phyloP scores from a whole-genome alignment of 2,329 filamentous ascomycete species.

The Pseudogymnoascus sp. region DNA sequence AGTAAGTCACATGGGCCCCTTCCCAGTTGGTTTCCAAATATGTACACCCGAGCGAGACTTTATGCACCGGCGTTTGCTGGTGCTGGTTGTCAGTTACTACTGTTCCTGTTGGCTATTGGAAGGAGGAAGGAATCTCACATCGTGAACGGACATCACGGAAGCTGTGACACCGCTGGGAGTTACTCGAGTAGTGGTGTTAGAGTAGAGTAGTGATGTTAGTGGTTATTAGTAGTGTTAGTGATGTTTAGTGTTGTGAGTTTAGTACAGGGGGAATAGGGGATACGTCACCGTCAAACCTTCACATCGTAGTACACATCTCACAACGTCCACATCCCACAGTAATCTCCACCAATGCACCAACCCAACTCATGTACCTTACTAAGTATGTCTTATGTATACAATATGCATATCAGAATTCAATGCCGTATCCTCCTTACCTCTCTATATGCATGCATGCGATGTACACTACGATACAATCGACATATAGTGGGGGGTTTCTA shows the following conservation, averaged over 20 bases:
- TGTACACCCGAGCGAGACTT: background rate
- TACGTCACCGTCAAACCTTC: slow-evolving; percentile 3
- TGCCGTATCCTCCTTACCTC: background rate
- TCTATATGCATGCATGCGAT: background rate
- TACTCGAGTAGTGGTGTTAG: background rate
- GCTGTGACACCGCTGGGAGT: background rate
- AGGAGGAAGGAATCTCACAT: background rate
- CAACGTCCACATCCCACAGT: slow-evolving; percentile 1
- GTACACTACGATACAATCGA: background rate
- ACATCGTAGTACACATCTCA: background rate
- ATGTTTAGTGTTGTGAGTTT: background rate
- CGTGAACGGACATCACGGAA: background rate
- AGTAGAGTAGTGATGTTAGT: background rate
- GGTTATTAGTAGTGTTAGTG: background rate
- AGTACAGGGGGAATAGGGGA: background rate
- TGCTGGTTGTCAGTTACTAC: background rate
- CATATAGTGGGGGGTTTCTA: background rate
- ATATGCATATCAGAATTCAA: background rate
- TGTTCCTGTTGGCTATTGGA: background rate
- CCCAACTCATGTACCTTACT: slow-evolving; percentile 1
- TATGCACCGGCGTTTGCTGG: background rate
- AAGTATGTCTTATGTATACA: slow-evolving; percentile 4
- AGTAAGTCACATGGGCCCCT: background rate
- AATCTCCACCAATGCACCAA: background rate
- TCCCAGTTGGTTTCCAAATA: slow-evolving; percentile 1